Base-by-base conservation (phyloP, 2,329 filamentous ascomycete species). In the Aspergillus nomiae region DNA sequence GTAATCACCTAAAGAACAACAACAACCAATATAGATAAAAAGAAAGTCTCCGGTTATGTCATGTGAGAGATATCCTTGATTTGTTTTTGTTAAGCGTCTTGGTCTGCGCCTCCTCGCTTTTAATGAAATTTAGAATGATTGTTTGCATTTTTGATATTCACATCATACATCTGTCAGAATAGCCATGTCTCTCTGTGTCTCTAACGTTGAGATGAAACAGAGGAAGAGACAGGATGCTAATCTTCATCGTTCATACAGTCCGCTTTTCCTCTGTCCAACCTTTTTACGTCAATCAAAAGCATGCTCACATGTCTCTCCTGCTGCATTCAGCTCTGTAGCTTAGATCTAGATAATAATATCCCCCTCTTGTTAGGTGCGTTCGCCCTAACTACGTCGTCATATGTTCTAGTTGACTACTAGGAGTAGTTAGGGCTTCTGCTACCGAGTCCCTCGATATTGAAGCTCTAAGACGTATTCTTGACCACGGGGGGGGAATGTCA, bases 1-100 rank as follows among this genome's bases (percentile, higher is more conserved):
- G 53, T 68, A 34, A 57, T 43, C 50, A 16, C 4, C 28, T 6
- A 26, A 28, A 24, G 21, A 24, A 48, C 45, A 2, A 50, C 1
- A 24, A 48, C 45, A 2, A 50, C 1, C 30, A 8, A n/a, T 6
- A 19, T 10, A 50, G 19, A 30, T 8, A 19, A 19, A 51, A 32
- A 9, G 14, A 21, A 11, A 32, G 4, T 12, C 9, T 12, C 19
- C 16, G 28, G 21, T 34, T n/a, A 11, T 51, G 48, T 7, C 26
- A 26, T 60, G 34, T 56, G 48, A 81, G 62, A 3, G n/a, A 58
- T 56, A 34, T 58, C 53, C 28, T 32, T 51, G 19, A 51, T n/a
- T 19, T 30, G 7, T n/a, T 51, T 51, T 51, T 19, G 26, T 28
- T 28, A 28, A 51, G 48, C 16, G 26, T 30, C 28, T 51, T 28